Base-by-base conservation (phyloP, 306 rosid species). In the Arachis hypogaea region DNA sequence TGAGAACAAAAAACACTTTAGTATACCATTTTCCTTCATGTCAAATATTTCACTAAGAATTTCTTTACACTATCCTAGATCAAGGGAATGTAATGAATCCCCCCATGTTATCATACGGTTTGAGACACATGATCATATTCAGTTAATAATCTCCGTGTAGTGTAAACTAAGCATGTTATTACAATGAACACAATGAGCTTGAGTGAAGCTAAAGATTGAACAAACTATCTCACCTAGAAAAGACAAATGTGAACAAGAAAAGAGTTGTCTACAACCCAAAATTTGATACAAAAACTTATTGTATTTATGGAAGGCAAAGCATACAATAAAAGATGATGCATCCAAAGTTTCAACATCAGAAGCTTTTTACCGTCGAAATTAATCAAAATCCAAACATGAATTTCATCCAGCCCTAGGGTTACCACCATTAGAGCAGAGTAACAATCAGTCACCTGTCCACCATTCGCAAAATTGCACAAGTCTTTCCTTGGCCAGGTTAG, bases 391-490 rank as follows among this genome's bases (percentile, higher is more conserved):
- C 75, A 79, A 59, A 73, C 66, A 50, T 51, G 54, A 67, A 68
- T 43, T 66, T 61, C 14, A 63, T 43, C 58, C 45, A 63, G 66
- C 72, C 81, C 80, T 41, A 69, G 76, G 46, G 91, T 86, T 82
- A 82, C 90, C 40, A 62, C 70, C 64, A 88, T 82, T 86, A 86
- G 87, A 71, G 75, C 82, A 77, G 74, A 63, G 69, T 79, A 65
- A 58, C 67, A 73, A 55, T 75, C 67, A 60, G 76, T 73, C 14
- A 33, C 74, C 70, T 14, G 14, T 67, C 78, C 80, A 73, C 71
- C 68, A 36, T 51, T 70, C 66, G 72, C 46, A 58, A 44, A 68
- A 69, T 55, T 74, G 61, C 68, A 33, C 30, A 29, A 51, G 65
- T 71, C 63, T 80, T 80, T 80, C 68, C 63, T 44, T 49, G 14